Percentiles rank a stretch among this genome's conserved stretches.
Evolutionary conservation across 179 eudicot species (phyloP).

Genomic region (Vitellaria paradoxa): DNA sequence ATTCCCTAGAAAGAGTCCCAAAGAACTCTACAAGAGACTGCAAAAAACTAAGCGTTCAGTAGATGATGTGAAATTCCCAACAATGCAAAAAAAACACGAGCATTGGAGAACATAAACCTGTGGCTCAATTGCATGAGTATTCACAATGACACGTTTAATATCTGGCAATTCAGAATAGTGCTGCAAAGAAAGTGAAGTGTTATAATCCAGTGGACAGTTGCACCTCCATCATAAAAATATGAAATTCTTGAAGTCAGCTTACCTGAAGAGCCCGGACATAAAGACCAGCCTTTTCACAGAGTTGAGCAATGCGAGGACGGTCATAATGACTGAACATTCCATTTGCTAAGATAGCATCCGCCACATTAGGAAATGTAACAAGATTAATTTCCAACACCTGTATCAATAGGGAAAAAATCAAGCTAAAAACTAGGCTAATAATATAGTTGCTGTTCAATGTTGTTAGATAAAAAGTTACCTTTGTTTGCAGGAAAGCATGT

Average conservation of each 20-base stretch:
- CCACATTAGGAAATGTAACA: slow-evolving; percentile 95
- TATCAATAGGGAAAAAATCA: not conserved
- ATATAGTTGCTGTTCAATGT: not conserved
- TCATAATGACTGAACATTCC: slow-evolving; percentile 94
- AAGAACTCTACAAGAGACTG: slow-evolving; percentile 95
- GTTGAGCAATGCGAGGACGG: slow-evolving; percentile 84
- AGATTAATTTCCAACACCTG: slow-evolving; percentile 95
- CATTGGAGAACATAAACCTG: slow-evolving; percentile 47
- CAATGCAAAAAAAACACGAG: not conserved
- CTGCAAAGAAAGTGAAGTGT: slow-evolving; percentile 37
- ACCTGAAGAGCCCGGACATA: slow-evolving; percentile 86
- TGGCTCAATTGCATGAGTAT: slow-evolving; percentile 95
- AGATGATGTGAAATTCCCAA: not conserved
- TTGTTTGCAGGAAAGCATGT: slow-evolving; percentile 79
- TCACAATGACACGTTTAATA: slow-evolving; percentile 89
- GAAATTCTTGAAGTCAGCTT: not conserved
- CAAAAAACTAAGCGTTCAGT: not conserved
- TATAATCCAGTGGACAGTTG: not conserved
- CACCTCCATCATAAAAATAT: not conserved
- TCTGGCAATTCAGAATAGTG: slow-evolving; percentile 83
- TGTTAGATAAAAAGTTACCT: slow-evolving; percentile 34
- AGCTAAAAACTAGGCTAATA: not conserved
- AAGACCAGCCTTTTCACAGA: slow-evolving; percentile 91
- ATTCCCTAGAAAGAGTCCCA: slow-evolving; percentile 81
- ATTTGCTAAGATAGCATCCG: slow-evolving; percentile 91